phyloP scores from a whole-genome alignment of 2,329 filamentous ascomycete species.

The Apiospora saccharicola region DNA sequence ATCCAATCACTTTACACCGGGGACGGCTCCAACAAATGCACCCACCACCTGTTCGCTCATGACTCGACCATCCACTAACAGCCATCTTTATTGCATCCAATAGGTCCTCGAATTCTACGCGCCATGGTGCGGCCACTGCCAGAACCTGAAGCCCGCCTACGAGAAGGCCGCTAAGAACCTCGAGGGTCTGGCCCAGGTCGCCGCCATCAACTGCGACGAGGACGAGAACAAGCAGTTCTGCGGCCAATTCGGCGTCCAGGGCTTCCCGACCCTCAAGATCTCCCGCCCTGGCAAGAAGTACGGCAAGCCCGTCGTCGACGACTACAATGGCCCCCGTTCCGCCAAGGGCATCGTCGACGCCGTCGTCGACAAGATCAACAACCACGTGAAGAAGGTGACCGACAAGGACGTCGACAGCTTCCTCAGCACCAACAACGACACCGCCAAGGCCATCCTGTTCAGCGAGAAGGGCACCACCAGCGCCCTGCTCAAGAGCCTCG shows the following conservation, averaged over 20 bases:
- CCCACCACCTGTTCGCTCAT: not conserved
- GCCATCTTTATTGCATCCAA: not conserved
- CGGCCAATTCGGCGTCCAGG: conserved; percentile 83
- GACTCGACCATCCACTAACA: conserved; percentile 14
- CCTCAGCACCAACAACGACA: conserved; percentile 70
- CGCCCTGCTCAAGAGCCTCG: conserved; percentile 80
- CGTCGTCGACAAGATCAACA: conserved; percentile 87
- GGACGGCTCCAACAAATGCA: conserved; percentile 1
- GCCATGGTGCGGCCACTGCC: conserved; percentile 97
- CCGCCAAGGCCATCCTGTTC: conserved; percentile 88
- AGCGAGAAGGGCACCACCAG: conserved; percentile 92
- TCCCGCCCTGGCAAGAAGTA: conserved; percentile 84
- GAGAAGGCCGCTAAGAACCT: conserved; percentile 92
- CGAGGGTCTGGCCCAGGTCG: conserved; percentile 91
- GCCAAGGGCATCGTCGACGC: conserved; percentile 90
- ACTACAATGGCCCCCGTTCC: conserved; percentile 84
- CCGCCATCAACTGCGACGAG: conserved; percentile 93
- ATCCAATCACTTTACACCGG: conserved; percentile 9
- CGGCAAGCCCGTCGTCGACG: conserved; percentile 79
- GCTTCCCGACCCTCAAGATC: conserved; percentile 96
- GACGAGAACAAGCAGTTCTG: conserved; percentile 91
- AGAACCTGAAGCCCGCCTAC: conserved; percentile 94
- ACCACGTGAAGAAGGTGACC: conserved; percentile 82
- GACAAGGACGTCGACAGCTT: conserved; percentile 83
- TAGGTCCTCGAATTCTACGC: conserved; percentile 88